These are phyloP conservation scores for Paramyrothecium roridum DNA, from an alignment of 2,329 filamentous ascomycete species.

Conservation along the genomic window DNA sequence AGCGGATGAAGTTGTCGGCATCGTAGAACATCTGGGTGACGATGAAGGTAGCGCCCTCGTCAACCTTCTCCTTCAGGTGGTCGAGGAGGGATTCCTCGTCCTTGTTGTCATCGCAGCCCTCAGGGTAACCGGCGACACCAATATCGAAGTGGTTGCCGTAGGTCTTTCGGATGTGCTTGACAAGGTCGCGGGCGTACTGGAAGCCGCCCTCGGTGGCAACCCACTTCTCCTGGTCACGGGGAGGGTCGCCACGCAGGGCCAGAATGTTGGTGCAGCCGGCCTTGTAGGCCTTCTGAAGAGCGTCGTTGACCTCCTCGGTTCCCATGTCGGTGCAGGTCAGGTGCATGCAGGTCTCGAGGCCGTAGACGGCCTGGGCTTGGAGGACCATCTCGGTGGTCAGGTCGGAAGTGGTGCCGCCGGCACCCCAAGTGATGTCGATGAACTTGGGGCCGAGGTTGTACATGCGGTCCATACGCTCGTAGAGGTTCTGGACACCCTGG, in stretches of 20 bases:
- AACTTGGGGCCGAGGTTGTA: conserved; percentile 90
- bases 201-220: conserved; percentile 83
- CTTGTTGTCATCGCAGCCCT: conserved; percentile 91
- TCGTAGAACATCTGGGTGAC: conserved; percentile 99
- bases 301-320: conserved; percentile 83
- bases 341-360: conserved; percentile 98
- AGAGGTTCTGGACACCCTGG: conserved; percentile 97
- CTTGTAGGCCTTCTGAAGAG: conserved; percentile 84
- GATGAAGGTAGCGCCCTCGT: conserved; percentile 88
- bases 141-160: conserved; percentile 85
- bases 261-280: conserved; percentile 97
- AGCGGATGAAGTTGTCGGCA: conserved; percentile 87
- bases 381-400: conserved; percentile 97
- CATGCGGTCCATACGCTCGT: conserved; percentile 99
- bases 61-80: conserved; percentile 95
- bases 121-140: conserved; percentile 93
- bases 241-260: conserved; percentile 88
- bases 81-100: conserved; percentile 82
- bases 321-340: conserved; percentile 99
- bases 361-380: conserved; percentile 91
- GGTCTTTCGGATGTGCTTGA: conserved; percentile 73
- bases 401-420: conserved; percentile 85
- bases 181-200: conserved; percentile 87
- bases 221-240: conserved; percentile 92
- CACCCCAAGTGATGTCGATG: conserved; percentile 98